A percentile compares a stretch with the other conserved stretches of the same genome.
These are phyloP conservation scores for Stagonosporopsis chrysanthemi DNA, from an alignment of 2,329 filamentous ascomycete genomes.

Conservation along the genomic window DNA sequence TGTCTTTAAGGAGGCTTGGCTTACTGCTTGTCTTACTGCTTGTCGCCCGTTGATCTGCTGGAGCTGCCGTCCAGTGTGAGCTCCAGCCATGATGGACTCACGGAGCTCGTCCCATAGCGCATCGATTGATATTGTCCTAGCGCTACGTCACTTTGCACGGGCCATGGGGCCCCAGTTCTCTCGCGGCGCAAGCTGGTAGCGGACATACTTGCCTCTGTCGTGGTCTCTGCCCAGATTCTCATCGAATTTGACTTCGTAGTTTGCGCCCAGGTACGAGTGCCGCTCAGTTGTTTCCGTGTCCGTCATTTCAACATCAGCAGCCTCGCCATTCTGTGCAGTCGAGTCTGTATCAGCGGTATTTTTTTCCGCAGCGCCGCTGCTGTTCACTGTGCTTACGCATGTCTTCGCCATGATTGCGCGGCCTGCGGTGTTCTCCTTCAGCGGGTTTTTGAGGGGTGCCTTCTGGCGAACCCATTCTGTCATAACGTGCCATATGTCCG, in stretches of 20 bases:
- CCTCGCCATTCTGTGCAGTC: slow-evolving; percentile 10
- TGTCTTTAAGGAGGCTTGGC: neutral
- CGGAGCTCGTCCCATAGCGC: slow-evolving; percentile 8
- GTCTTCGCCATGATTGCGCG: slow-evolving; percentile 68
- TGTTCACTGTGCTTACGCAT: slow-evolving; percentile 22
- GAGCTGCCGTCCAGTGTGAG: neutral
- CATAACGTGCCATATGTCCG: slow-evolving; percentile 90
- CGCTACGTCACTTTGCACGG: slow-evolving; percentile 52
- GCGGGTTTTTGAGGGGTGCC: slow-evolving; percentile 75
- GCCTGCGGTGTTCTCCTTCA: slow-evolving; percentile 75
- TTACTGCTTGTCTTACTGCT: neutral
- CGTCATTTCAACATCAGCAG: slow-evolving; percentile 12
- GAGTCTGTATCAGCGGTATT: slow-evolving; percentile 4
- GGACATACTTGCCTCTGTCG: slow-evolving; percentile 71
- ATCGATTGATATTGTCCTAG: neutral
- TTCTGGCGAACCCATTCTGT: slow-evolving; percentile 88
- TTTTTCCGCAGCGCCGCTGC: slow-evolving; percentile 8
- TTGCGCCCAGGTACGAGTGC: slow-evolving; percentile 38
- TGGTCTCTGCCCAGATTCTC: slow-evolving; percentile 76
- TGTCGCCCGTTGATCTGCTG: neutral
- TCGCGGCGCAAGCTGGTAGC: slow-evolving; percentile 89
- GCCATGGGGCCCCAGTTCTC: slow-evolving; percentile 93
- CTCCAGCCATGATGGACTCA: neutral
- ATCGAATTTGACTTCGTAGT: slow-evolving; percentile 77
- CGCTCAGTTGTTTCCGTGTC: slow-evolving; percentile 9